Base-by-base conservation (phyloP, 164 flowering plant species). In the Aristolochia contorta region DNA sequence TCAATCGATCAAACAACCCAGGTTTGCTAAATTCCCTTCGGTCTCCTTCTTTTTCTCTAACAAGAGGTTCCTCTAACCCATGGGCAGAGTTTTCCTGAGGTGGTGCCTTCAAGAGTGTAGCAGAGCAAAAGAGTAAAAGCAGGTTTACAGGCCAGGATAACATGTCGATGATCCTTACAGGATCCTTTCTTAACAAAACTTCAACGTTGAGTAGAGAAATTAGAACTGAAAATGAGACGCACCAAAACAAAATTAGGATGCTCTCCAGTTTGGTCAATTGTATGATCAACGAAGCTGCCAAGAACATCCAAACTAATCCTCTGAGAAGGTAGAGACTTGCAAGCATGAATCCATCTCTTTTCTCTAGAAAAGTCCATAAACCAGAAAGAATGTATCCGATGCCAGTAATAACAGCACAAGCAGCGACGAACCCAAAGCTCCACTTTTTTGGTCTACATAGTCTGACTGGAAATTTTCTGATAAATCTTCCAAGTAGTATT, bases 241-340 rank as follows among this genome's bases (percentile, higher is more conserved):
- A 90, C 92, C 95, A 90, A 27, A 73, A 15, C 22, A 76, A 64
- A 47, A 9, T 56, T n/a, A n/a, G 51, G 63, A 75, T 56, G 64
- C 43, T 71, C 32, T 69, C 63, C 73, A 69, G 71, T 68, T 71
- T 75, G 54, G 80, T 66, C 37, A 60, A 64, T 56, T 59, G 68
- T 41, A 75, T 66, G 23, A 71, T 41, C 61, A 78, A 63, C 0
- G 97, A 81, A 48, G 75, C 56, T 41, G 82, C 68, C 51, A 84
- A 62, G 12, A 81, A 70, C 5, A 78, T 57, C 97, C 90, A 90
- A 57, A 79, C 68, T 4, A 84, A 21, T 13, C 85, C 86, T 45
- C 82, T 74, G 13, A 73, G 50, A 16, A 75, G 56, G 62, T 47
- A 64, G 84, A n/a, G n/a, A n/a, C 37, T 57, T 54, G 16, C 32